Evolutionary conservation across 257 asterid genomes (phyloP), one percentile per base, ranked within the genome.

Genomic region (Craterostigma plantagineum): DNA sequence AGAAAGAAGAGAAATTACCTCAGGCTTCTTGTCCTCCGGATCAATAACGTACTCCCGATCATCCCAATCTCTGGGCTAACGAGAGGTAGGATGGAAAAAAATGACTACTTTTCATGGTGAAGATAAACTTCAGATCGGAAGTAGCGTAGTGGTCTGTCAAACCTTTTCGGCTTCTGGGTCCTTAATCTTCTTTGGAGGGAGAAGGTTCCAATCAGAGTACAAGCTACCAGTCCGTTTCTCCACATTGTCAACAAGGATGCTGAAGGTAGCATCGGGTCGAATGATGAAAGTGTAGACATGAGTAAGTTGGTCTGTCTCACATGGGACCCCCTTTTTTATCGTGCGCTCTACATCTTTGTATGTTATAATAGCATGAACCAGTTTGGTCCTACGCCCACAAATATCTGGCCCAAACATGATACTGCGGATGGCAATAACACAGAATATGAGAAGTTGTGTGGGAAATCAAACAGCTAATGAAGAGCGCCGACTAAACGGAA

Each of bases 401-500:
- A 84, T 84, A 50, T 84, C 92, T 16, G 96, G 96, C 49, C 99
- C 99, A 71, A 90, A 90, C 96, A 90, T 90, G 61, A 90, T 83
- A 52, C 96, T 90, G 91, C 65, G 71, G 14, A 42, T 35, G 49
- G 57, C 12, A 38, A 23, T 23, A 46, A 35, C 3, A 37, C 9
- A 42, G 33, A 42, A 17, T 30, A 51, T 59, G 60, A 76, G 61
- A 16, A 45, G 10, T 50, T 27, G 33, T 41, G 15, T 11, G 4
- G 17, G 10, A 16, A 1, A 30, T 46, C 3, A 13, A 33, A 23
- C 3, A 18, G 4, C 1, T 7, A 46, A 9, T 11, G 6, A 23
- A 23, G 4, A n/a, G n/a, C n/a, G n/a, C 6, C 30, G 30, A 6
- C 30, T 23, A 10, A 46, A 8, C 7, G 14, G 34, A 16, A 18